Base-by-base conservation (phyloP, 176 grass and related monocot genomes). In the Juncus inflexus region DNA sequence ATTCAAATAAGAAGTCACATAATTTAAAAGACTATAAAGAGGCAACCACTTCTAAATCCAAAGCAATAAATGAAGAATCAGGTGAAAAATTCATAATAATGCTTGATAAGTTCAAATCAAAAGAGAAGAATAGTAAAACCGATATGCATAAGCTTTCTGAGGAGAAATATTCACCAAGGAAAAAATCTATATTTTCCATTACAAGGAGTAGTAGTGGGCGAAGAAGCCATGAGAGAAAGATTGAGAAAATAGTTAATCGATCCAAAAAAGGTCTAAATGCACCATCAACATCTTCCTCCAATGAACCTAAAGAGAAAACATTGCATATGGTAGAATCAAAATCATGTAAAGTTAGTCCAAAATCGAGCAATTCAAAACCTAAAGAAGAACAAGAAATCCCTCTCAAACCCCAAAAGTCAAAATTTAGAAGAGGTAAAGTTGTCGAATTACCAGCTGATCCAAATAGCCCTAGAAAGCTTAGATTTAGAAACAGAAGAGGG, bases 381-480 rank as follows among this genome's bases (percentile, higher is more conserved):
- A 51, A 3, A 65, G 83, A 2, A 75, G 85, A 43, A 15, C 58
- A 15, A 83, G 83, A 83, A 82, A 35, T 42, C 77, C 52, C 1
- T 38, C 58, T 2, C 7, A 58, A 3, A 8, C 51, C 75, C 79
- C 77, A 83, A 74, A 86, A 67, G 12, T 76, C 61, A 62, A 74
- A 0, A 57, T 90, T 80, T 63, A 74, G 61, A 67, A 82, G 82
- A 79, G 61, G 57, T 67, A 79, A 55, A 6, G 78, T 60, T 0
- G 70, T 74, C 0, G 15, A 45, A 5, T 9, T 58, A 16, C 81
- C 78, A 10, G 12, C 74, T 0, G 63, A 58, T 3, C 50, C 76
- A 37, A 55, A 61, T 16, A 74, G 40, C 37, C 45, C 64, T 0
- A 50, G 55, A 38, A 76, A 74, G 72, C 4, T 90, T 40, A 70